Evolutionary conservation across 164 flowering plant genomes (phyloP), one percentile per base, ranked within the genome.

Genomic region (Euptelea pleiosperma): DNA sequence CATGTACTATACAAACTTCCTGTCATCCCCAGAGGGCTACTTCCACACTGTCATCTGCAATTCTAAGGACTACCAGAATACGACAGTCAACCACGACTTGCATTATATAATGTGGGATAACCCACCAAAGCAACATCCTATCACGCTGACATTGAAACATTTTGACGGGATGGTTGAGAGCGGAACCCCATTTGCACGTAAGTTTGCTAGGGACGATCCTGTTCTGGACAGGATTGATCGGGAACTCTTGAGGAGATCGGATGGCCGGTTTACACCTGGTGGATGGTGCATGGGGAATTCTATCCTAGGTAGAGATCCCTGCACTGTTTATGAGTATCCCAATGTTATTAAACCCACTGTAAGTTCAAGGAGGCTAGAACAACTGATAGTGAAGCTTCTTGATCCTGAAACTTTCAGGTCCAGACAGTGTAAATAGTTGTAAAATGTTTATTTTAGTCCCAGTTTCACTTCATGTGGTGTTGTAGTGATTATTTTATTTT

Each of bases 1-100:
- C 52, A 83, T 89, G 94, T 89, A 89, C 75, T 87, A 85, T 68
- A 81, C 92, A 14, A 89, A 89, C 68, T 65, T 79, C 70, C 54
- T 87, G 57, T 83, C 90, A 21, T 81, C 97, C 3, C 61, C 82
- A 0, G 95, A n/a, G n/a, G n/a, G n/a, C n/a, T n/a, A n/a, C n/a
- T n/a, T n/a, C n/a, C n/a, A n/a, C n/a, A n/a, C n/a, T 0, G 84
- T 85, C 6, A 65, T 76, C 33, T 89, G 97, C 79, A 89, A 89
- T 69, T 81, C 82, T 50, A 80, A 82, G 54, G 83, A 87, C 58
- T 89, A 69, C 67, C 92, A 80, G 65, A 82, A 83, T 68, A 87
- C 95, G 0, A 83, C 90, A 0, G 77, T 89, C 29, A 89, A 87
- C 70, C 88, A 87, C 52, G 88, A 87, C 62, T 52, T 89, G 76